Evolutionary conservation across 2,329 filamentous ascomycete genomes (phyloP), one percentile per base, ranked within the genome.

Genomic region (Fusarium xyrophilum): DNA sequence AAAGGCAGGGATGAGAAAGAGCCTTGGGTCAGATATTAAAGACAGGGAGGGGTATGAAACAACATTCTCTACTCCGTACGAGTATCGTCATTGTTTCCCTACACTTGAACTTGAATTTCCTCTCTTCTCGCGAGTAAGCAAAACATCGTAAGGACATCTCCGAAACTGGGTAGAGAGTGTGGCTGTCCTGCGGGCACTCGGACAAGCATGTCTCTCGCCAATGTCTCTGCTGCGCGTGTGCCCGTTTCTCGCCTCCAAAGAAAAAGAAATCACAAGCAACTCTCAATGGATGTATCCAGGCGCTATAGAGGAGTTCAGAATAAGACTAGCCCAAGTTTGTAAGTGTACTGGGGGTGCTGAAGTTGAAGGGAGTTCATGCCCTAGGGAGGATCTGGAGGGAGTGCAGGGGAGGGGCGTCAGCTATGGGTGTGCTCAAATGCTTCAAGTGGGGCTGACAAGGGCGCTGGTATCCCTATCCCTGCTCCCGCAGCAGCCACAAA

Each of bases 401-500:
- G 39, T 57, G 60, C 53, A 53, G 51, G 64, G 46, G 55, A 56
- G 51, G 51, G 52, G 55, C 43, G 47, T 51, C 53, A 57, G 47
- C 58, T 65, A 54, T 60, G 57, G 53, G 55, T 59, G 67, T 70
- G 53, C 51, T 46, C 50, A 54, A 58, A 36, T 44, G 66, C 33
- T 28, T 60, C 23, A 66, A 53, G 66, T 57, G 61, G 62, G 61
- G 54, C 56, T n/a, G 48, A 50, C 60, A 55, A 70, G 57, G 62
- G 57, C 52, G 38, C 40, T 43, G 50, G 40, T 63, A 73, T 73
- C 69, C 72, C 42, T 63, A 74, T 73, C 72, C 72, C 69, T 74
- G 72, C 54, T 68, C 70, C 71, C 63, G 65, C 67, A 65, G 52
- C 33, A 67, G 70, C 72, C 72, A 69, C 68, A 60, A 63, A 57